phyloP scores from a whole-genome alignment of 73 alveolate genomes.

The Paramecium octaurelia region DNA sequence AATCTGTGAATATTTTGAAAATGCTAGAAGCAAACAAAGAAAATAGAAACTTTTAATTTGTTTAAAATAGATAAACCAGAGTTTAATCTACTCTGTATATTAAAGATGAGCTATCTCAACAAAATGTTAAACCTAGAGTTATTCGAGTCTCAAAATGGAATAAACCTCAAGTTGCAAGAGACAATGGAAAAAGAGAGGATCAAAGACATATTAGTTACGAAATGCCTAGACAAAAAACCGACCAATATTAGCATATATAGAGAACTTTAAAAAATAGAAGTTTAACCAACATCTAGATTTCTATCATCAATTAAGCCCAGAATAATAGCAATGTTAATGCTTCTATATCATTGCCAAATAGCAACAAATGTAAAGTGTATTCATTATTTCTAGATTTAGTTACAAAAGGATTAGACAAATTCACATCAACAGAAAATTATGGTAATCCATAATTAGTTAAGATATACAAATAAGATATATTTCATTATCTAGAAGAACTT shows the following conservation, averaged over 20 bases:
- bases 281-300: not conserved
- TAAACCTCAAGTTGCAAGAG: not conserved
- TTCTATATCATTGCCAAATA: not conserved
- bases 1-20: not conserved
- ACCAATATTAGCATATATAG: not conserved
- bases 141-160: conserved; percentile 38
- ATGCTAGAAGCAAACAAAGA: conserved; percentile 40
- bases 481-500: not conserved
- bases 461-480: not conserved
- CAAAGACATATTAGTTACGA: conserved; percentile 32
- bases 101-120: not conserved
- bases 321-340: not conserved
- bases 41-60: conserved; percentile 27
- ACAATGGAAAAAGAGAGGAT: not conserved
- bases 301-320: not conserved
- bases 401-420: not conserved
- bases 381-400: not conserved
- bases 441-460: not conserved
- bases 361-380: not conserved
- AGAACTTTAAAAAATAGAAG: conserved; percentile 42
- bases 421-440: not conserved
- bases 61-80: not conserved
- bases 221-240: not conserved
- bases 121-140: not conserved
- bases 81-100: conserved; percentile 32